Conservation (phyloP, 805 yeast species). For the Ogataea paradorogensis region DNA sequence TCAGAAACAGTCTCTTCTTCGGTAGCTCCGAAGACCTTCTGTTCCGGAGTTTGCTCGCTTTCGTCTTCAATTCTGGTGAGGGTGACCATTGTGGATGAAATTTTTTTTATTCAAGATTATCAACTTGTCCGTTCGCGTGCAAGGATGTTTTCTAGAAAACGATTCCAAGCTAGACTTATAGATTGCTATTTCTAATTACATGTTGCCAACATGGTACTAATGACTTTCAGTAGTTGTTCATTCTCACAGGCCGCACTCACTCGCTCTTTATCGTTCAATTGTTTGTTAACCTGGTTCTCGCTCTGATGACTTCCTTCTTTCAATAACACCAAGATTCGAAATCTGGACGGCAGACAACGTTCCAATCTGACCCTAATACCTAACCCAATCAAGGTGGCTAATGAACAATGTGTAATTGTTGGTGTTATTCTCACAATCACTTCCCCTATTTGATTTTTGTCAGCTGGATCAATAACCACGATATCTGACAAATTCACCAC, state of each 20-base stretch:
- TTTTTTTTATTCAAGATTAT: slow-evolving; percentile 3
- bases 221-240: slow-evolving; percentile 85
- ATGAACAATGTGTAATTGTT: slow-evolving; percentile 94
- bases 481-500: slow-evolving; percentile 88
- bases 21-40: slow-evolving; percentile 27
- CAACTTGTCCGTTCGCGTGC: background rate
- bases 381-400: slow-evolving; percentile 92
- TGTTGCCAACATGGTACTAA: slow-evolving; percentile 85
- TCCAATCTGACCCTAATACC: slow-evolving; percentile 92
- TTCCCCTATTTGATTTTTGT: slow-evolving; percentile 57
- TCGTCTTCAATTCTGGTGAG: slow-evolving; percentile 71
- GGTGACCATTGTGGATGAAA: slow-evolving; percentile 56
- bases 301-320: slow-evolving; percentile 95
- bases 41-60: slow-evolving; percentile 21
- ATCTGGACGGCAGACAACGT: slow-evolving; percentile 81
- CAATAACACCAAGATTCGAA: slow-evolving; percentile 71
- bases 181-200: slow-evolving; percentile 43
- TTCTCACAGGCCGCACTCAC: slow-evolving; percentile 99
- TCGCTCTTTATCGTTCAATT: slow-evolving; percentile 93
- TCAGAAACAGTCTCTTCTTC: slow-evolving; percentile 38
- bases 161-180: too few species aligned
- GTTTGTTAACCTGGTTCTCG: slow-evolving; percentile 94
- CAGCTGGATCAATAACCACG: slow-evolving; percentile 57
- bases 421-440: slow-evolving; percentile 88
- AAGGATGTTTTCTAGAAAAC: slow-evolving; percentile 7